A percentile compares a stretch with the other conserved stretches of the same genome.
Evolutionary conservation across 352 stramenopile species (phyloP).

Genomic region (Phytophthora palmivora): DNA sequence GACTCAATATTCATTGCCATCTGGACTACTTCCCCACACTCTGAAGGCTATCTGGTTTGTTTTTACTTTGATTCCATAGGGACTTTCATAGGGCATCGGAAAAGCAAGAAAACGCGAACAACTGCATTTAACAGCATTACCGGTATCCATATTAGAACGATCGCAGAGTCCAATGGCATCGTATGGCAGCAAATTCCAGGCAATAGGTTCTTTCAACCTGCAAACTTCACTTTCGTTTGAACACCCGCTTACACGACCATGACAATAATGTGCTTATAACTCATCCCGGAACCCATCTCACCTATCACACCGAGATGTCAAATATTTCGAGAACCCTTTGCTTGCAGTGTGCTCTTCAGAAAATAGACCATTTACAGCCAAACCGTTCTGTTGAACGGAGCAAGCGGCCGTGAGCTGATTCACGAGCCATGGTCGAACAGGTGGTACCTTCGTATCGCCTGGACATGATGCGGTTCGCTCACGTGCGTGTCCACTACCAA

Average conservation of each 20-base stretch:
- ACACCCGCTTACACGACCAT: no score
- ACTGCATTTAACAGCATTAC: not conserved
- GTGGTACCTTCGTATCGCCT: conserved; percentile 21
- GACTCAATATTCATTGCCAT: no score
- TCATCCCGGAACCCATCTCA: conserved; percentile 10
- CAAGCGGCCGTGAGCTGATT: conserved; percentile 5
- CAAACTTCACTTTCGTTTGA: no score
- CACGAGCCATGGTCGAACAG: conserved; percentile 6
- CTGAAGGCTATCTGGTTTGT: conserved; percentile 19
- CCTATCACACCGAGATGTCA: no score
- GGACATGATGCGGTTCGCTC: not conserved
- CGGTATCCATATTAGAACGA: no score
- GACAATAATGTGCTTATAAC: no score
- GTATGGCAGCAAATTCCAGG: conserved; percentile 2
- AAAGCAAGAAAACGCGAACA: not conserved
- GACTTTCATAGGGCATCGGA: conserved; percentile 10
- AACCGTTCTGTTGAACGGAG: no score
- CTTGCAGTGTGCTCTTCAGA: no score
- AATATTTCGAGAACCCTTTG: no score
- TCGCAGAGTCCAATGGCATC: conserved; percentile 6
- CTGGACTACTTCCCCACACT: conserved; percentile 13
- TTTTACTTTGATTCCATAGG: not conserved
- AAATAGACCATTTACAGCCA: no score
- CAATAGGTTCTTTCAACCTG: not conserved
- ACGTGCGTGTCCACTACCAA: not conserved